Evolutionary conservation across 2,329 filamentous ascomycete genomes (phyloP).

Genomic region (Sporothrix humicola): DNA sequence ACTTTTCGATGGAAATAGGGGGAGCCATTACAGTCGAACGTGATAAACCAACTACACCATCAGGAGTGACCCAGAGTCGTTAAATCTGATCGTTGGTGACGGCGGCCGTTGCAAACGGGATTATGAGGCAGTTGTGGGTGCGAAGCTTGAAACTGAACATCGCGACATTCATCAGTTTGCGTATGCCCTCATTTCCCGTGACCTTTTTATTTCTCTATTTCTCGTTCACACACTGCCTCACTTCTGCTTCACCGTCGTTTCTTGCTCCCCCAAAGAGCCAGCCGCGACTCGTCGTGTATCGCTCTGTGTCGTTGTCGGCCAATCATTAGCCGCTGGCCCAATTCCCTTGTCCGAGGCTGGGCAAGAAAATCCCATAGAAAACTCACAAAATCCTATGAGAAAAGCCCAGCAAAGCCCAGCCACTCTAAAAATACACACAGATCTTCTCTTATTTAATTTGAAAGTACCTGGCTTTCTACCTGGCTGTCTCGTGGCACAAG

Average conservation of each 20-base stretch:
- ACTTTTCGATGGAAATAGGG: conserved; percentile 12
- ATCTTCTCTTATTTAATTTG: no score
- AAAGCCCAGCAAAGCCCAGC: neutral
- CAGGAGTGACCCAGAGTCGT: neutral
- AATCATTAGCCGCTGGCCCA: conserved; percentile 34
- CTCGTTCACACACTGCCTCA: no score
- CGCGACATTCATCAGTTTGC: no score
- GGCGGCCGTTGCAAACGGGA: neutral
- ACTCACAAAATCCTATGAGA: neutral
- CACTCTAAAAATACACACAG: conserved; percentile 8
- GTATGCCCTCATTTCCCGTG: no score
- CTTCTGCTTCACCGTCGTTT: neutral
- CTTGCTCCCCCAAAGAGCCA: neutral
- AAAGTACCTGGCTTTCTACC: no score
- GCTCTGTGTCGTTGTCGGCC: conserved; percentile 22
- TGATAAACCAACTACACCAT: conserved; percentile 14
- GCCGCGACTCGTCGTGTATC: neutral
- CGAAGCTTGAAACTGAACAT: no score
- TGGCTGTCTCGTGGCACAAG: neutral
- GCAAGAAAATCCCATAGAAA: no score
- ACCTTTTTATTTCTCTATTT: no score
- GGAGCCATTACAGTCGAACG: conserved; percentile 25
- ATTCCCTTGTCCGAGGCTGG: neutral
- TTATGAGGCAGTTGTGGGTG: neutral
- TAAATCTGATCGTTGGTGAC: neutral